phyloP scores from a whole-genome alignment of 2,329 filamentous ascomycete species.

The Botrytis porri region DNA sequence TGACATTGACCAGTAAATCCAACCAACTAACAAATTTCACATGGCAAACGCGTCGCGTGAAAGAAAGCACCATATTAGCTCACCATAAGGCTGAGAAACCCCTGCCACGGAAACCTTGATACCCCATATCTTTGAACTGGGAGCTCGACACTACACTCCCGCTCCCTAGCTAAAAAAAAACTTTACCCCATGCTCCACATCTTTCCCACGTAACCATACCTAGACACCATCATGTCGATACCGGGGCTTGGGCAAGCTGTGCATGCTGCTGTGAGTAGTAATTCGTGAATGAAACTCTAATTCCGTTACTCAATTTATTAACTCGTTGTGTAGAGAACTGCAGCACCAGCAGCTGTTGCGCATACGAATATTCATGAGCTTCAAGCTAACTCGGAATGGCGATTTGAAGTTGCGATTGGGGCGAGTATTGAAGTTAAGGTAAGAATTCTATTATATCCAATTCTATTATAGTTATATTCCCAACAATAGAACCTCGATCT shows the following conservation, averaged over 20 bases:
- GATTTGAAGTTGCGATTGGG: conserved; percentile 66
- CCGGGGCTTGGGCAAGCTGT: conserved; percentile 69
- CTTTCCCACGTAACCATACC: not conserved
- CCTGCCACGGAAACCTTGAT: conserved; percentile 1
- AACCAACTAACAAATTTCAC: not conserved
- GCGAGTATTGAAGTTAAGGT: conserved; percentile 53
- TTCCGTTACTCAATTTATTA: conserved; percentile 17
- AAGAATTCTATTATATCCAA: conserved; percentile 21
- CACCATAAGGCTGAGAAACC: conserved; percentile 15
- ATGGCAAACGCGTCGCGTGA: not conserved
- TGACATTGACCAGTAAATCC: not conserved
- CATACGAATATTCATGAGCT: conserved; percentile 51
- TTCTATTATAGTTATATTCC: not conserved
- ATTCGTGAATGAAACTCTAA: not conserved
- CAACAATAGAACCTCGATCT: conserved; percentile 21
- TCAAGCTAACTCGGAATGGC: conserved; percentile 69
- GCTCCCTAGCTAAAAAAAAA: conserved; percentile 18
- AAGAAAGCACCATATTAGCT: not conserved
- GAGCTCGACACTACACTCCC: not conserved
- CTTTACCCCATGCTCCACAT: conserved; percentile 18
- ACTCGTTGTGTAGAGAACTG: conserved; percentile 27
- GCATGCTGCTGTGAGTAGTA: conserved; percentile 48
- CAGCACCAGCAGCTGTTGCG: conserved; percentile 37
- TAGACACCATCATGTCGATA: conserved; percentile 59
- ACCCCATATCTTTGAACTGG: conserved; percentile 18